Percentiles rank a stretch among this genome's conserved stretches.
phyloP scores from a whole-genome alignment of 1,139 yeast species.

The Diutina mesorugosa region DNA sequence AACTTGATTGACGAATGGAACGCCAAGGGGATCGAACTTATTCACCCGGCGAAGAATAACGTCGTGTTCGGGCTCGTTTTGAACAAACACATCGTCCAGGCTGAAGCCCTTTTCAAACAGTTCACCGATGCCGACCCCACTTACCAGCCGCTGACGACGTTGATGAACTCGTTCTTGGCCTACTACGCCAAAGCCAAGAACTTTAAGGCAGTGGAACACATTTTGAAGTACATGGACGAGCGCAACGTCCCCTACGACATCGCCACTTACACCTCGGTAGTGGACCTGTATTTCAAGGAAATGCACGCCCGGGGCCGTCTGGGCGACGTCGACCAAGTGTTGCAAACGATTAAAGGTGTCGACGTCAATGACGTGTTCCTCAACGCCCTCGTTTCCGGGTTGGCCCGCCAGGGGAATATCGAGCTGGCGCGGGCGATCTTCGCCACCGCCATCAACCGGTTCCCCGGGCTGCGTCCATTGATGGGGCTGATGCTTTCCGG shows the following conservation, averaged over 20 bases:
- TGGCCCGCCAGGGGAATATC: slow-evolving; percentile 35
- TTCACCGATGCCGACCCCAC: slow-evolving; percentile 14
- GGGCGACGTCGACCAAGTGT: slow-evolving; percentile 28
- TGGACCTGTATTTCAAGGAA: slow-evolving; percentile 42
- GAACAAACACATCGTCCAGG: slow-evolving; percentile 18
- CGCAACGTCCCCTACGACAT: slow-evolving; percentile 43
- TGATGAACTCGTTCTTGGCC: slow-evolving; percentile 25
- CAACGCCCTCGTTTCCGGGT: slow-evolving; percentile 44
- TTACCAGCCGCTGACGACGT: slow-evolving; percentile 20
- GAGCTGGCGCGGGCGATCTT: slow-evolving; percentile 42
- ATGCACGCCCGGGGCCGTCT: slow-evolving; percentile 29
- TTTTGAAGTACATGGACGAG: slow-evolving; percentile 23
- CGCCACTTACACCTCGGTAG: slow-evolving; percentile 52
- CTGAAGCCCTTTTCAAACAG: slow-evolving; percentile 21
- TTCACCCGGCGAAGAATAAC: slow-evolving; percentile 21
- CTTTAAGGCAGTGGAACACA: slow-evolving; percentile 25
- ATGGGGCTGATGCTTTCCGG: slow-evolving; percentile 47
- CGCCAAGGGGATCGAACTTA: slow-evolving; percentile 11
- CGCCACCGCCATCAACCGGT: slow-evolving; percentile 21
- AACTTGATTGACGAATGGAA: slow-evolving; percentile 12
- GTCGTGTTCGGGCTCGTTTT: slow-evolving; percentile 22
- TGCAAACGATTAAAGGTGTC: slow-evolving; percentile 24
- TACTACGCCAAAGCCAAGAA: slow-evolving; percentile 19
- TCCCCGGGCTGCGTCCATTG: slow-evolving; percentile 14
- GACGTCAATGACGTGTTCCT: slow-evolving; percentile 20